Base-by-base conservation (phyloP, 768 basidiomycete species). In the Lyophyllum atratum region DNA sequence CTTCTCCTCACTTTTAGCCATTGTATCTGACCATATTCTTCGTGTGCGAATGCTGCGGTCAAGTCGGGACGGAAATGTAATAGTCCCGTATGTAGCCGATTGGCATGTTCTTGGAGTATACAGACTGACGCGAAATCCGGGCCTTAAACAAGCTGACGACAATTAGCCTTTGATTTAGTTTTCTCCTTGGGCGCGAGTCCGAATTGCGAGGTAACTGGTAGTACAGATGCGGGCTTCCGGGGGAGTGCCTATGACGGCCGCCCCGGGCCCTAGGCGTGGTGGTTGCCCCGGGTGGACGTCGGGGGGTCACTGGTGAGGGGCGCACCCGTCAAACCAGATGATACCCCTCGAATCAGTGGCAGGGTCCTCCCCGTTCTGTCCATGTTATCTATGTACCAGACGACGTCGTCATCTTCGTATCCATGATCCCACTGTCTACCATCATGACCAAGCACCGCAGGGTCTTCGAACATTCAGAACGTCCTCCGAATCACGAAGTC, bases 361-460 rank as follows among this genome's bases (percentile, higher is more conserved):
- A 39, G 25, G 12, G 49, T 22, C 19, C 33, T 17, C 29, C 31
- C 19, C 21, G 31, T 37, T 51, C 31, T 37, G 31, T 34, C 21
- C 11, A 37, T 17, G 34, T n/a, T n/a, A n/a, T n/a, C n/a, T n/a
- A n/a, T n/a, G 19, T 21, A 19, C 28, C 11, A 14, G 34, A 15
- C 34, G 34, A 15, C 51, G 51, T 52, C 51, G 40, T 44, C 51
- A 52, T 52, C 24, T 44, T 42, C 53, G 53, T 54, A n/a, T 54
- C 53, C 53, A 47, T 54, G 53, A 33, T 39, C 29, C 11, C 6
- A 2, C 3, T 33, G 33, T 45, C 42, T 4, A 2, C 31, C 46
- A 54, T 54, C 53, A 54, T 54, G 53, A 54, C 53, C 45, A 54
- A 54, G 53, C 53, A 48, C 31, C 29, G 11, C 25, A 48, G 53